phyloP scores from a whole-genome alignment of 2,329 filamentous ascomycete genomes.

The Drechslerella stenobrocha region DNA sequence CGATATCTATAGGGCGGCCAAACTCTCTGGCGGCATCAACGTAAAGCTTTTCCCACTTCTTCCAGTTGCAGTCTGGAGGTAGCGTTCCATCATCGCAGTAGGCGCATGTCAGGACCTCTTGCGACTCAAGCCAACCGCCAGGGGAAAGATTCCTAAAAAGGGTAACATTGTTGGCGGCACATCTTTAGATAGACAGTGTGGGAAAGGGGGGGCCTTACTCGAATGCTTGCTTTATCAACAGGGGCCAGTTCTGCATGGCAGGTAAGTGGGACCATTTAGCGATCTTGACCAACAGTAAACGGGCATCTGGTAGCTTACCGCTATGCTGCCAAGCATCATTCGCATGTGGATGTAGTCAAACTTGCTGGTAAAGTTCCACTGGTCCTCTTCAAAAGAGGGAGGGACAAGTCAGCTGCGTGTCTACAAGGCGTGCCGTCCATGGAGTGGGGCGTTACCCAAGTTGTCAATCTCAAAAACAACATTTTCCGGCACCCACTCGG shows the following conservation, averaged over 20 bases:
- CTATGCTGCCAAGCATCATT: conserved; percentile 45
- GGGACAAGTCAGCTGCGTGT: no score
- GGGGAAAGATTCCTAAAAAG: conserved; percentile 55
- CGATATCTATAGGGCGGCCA: conserved; percentile 55
- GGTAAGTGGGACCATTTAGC: neutral
- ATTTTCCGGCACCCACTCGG: conserved; percentile 62
- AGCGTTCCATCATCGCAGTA: conserved; percentile 58
- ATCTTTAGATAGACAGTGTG: neutral
- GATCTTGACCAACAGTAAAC: neutral
- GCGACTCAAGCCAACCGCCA: conserved; percentile 58
- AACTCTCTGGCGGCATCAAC: conserved; percentile 54
- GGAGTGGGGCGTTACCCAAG: conserved; percentile 55
- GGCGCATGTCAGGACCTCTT: conserved; percentile 57
- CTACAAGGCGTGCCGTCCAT: no score
- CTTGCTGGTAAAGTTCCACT: conserved; percentile 35
- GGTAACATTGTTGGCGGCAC: neutral
- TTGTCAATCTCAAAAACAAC: conserved; percentile 68
- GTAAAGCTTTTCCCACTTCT: conserved; percentile 52
- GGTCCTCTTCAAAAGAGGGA: conserved; percentile 8
- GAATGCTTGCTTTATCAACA: conserved; percentile 40
- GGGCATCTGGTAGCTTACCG: conserved; percentile 25
- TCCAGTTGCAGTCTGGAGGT: conserved; percentile 45
- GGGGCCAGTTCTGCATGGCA: conserved; percentile 28
- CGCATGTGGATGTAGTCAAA: conserved; percentile 46
- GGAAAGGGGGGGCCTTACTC: conserved; percentile 12